Percentiles rank a stretch among this genome's conserved stretches.
Evolutionary conservation across 805 yeast species (phyloP).

Genomic region (Torulaspora delbrueckii): DNA sequence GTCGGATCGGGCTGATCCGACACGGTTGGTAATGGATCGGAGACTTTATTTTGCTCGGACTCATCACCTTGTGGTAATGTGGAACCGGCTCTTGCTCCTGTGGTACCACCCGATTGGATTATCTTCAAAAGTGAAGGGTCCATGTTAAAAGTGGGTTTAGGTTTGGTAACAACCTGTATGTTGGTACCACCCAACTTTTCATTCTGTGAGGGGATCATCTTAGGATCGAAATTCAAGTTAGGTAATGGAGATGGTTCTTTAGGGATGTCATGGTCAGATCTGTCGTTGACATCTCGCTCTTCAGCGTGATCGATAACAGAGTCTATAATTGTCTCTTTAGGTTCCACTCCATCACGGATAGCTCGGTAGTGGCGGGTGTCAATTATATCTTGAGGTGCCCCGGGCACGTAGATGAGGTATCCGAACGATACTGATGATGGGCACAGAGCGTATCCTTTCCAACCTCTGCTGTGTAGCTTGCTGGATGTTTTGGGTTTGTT

Average conservation of each 20-base stretch:
- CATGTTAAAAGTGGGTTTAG: neutral
- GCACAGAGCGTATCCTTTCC: neutral
- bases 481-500: neutral
- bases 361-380: neutral
- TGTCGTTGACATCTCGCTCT: neutral
- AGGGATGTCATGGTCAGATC: neutral
- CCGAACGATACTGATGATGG: neutral
- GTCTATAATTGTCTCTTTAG: neutral
- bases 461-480: neutral
- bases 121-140: neutral
- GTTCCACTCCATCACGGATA: neutral
- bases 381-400: neutral
- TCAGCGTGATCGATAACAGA: neutral
- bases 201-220: neutral
- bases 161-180: neutral
- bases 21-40: no score
- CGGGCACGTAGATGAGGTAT: neutral
- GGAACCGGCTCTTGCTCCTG: neutral
- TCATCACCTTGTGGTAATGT: neutral
- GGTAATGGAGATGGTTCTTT: neutral
- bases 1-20: no score
- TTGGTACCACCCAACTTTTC: neutral
- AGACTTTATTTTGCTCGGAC: neutral
- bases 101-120: neutral
- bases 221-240: neutral